These are phyloP conservation scores for Bretschneidera sinensis DNA, from an alignment of 345 rosid genomes.

Conservation along the genomic window DNA sequence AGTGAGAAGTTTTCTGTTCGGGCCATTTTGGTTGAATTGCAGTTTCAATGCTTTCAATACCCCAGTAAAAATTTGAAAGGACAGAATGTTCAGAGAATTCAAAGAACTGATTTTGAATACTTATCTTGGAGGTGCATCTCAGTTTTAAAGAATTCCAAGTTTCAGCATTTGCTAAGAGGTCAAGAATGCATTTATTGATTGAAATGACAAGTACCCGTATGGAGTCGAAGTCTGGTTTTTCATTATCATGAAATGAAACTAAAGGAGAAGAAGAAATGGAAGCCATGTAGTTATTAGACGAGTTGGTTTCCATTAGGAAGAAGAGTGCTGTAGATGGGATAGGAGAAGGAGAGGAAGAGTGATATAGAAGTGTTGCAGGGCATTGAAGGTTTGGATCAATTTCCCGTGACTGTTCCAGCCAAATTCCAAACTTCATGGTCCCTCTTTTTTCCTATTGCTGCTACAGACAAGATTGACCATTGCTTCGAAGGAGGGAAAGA, in stretches of 20 bases:
- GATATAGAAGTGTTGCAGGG: slow-evolving; percentile 4
- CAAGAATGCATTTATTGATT: slow-evolving; percentile 38
- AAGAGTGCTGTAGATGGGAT: slow-evolving; percentile 16
- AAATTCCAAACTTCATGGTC: slow-evolving; percentile 31
- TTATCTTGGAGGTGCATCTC: slow-evolving; percentile 39
- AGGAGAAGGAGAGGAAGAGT: slow-evolving; percentile 19
- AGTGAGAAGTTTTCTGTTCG: slow-evolving; percentile 28
- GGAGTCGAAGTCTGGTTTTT: slow-evolving; percentile 38
- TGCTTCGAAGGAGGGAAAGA: slow-evolving; percentile 17
- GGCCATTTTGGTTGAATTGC: slow-evolving; percentile 37
- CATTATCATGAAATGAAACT: slow-evolving; percentile 22
- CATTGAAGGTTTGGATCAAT: slow-evolving; percentile 12
- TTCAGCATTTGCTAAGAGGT: slow-evolving; percentile 22
- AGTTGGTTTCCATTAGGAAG: slow-evolving; percentile 6
- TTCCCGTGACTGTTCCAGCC: slow-evolving; percentile 39
- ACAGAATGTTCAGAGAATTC: slow-evolving; percentile 65
- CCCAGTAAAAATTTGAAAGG: slow-evolving; percentile 76
- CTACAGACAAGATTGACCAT: slow-evolving; percentile 28
- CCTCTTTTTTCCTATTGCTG: slow-evolving; percentile 10
- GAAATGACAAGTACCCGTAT: slow-evolving; percentile 29
- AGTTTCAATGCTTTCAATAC: slow-evolving; percentile 53
- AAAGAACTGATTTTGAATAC: slow-evolving; percentile 35
- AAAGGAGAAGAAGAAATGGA: slow-evolving; percentile 30
- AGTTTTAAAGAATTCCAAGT: slow-evolving; percentile 40
- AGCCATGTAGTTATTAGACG: slow-evolving; percentile 29